Conservation (phyloP, 495 filamentous ascomycete genomes). For the Aspergillus sparsus region DNA sequence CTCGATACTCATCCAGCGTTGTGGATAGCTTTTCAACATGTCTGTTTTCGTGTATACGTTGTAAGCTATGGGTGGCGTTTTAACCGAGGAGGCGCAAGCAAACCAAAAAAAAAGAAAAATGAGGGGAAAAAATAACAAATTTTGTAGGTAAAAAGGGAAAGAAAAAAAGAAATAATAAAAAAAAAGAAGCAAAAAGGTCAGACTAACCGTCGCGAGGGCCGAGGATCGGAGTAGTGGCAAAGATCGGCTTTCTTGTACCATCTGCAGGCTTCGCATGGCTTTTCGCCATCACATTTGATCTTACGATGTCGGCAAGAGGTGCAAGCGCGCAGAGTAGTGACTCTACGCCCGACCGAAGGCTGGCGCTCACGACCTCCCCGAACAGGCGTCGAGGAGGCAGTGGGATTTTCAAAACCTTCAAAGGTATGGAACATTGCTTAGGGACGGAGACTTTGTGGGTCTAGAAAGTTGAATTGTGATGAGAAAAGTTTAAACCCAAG, state of each 20-base stretch:
- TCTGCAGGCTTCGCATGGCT: slow-evolving; percentile 49
- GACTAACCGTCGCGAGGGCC: slow-evolving; percentile 41
- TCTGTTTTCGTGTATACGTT: slow-evolving; percentile 19
- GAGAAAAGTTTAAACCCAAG: neutral
- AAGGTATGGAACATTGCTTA: slow-evolving; percentile 47
- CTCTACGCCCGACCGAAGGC: slow-evolving; percentile 40
- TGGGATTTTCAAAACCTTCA: slow-evolving; percentile 43
- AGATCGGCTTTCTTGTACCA: slow-evolving; percentile 50
- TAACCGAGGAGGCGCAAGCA: neutral
- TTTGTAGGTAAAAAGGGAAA: neutral
- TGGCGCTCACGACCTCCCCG: slow-evolving; percentile 37
- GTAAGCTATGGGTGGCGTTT: neutral
- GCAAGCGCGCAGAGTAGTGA: slow-evolving; percentile 46
- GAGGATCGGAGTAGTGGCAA: slow-evolving; percentile 47
- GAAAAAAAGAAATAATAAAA: neutral
- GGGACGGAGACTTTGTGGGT: neutral
- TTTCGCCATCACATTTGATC: slow-evolving; percentile 51
- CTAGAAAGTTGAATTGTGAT: neutral
- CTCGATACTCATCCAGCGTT: slow-evolving; percentile 42
- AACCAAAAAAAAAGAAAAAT: neutral
- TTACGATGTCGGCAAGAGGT: slow-evolving; percentile 51
- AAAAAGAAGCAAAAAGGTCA: slow-evolving; percentile 2
- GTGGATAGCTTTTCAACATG: slow-evolving; percentile 47
- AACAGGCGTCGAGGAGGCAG: slow-evolving; percentile 27
- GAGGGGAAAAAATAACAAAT: neutral